phyloP scores from a whole-genome alignment of 2,329 filamentous ascomycete species.

The Aureobasidium pullulans region DNA sequence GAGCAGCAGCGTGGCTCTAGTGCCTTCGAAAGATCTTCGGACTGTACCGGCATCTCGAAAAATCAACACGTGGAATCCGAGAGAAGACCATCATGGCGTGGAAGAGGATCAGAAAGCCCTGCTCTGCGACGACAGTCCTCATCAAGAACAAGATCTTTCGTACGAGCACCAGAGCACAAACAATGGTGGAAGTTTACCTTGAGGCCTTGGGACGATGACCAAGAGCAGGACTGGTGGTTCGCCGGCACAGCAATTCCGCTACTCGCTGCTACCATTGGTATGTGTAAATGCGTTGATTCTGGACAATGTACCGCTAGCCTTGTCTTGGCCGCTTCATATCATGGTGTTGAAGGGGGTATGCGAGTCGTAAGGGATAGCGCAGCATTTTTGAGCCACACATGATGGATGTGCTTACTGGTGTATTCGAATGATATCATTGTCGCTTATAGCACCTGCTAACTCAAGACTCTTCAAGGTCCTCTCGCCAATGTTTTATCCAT shows the following conservation, averaged over 20 bases:
- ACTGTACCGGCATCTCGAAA: not conserved
- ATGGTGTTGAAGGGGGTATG: no score
- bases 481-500: slow-evolving; percentile 84
- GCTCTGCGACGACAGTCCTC: not conserved
- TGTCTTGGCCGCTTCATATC: not conserved
- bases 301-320: not conserved
- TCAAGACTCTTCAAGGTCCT: slow-evolving; percentile 52
- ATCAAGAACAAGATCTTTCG: not conserved
- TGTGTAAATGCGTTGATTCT: not conserved
- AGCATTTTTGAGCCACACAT: not conserved
- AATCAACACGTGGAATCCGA: not conserved
- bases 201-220: slow-evolving; percentile 25
- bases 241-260: slow-evolving; percentile 28
- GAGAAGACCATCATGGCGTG: not conserved
- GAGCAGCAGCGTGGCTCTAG: slow-evolving; percentile 1
- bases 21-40: slow-evolving; percentile 1
- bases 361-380: no score
- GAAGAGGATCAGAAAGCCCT: not conserved
- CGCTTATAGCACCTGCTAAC: slow-evolving; percentile 54
- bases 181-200: slow-evolving; percentile 12
- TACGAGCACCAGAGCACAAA: not conserved
- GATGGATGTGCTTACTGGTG: not conserved
- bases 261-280: slow-evolving; percentile 8
- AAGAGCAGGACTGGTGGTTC: slow-evolving; percentile 30
- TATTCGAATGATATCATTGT: not conserved